These are phyloP conservation scores for Immersiella caudata DNA, from an alignment of 495 filamentous ascomycete genomes.

Conservation along the genomic window DNA sequence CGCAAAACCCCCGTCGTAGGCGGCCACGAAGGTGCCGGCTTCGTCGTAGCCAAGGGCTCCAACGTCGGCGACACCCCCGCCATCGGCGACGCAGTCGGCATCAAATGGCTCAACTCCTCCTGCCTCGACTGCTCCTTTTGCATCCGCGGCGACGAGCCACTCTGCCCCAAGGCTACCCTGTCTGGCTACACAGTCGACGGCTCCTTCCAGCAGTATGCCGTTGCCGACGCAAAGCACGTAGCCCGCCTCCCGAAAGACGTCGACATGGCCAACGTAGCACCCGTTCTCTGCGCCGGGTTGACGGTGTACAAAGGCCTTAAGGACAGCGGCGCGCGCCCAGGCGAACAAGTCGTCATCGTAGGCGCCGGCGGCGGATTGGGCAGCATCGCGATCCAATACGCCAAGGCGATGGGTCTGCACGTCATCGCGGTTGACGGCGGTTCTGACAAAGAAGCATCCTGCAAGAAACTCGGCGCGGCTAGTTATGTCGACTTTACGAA, in stretches of 20 bases:
- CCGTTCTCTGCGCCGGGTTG: conserved; percentile 84
- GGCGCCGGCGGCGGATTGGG: conserved; percentile 89
- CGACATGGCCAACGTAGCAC: conserved; percentile 72
- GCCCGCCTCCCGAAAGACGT: conserved; percentile 74
- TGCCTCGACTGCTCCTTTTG: conserved; percentile 80
- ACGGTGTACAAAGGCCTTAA: conserved; percentile 94
- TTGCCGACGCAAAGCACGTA: conserved; percentile 78
- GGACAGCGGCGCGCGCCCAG: conserved; percentile 72
- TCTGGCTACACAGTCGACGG: conserved; percentile 90
- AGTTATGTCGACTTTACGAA: conserved; percentile 76
- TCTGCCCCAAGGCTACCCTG: conserved; percentile 69
- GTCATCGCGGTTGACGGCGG: conserved; percentile 78
- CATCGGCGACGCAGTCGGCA: conserved; percentile 77
- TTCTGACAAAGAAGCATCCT: conserved; percentile 72
- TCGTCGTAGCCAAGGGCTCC: conserved; percentile 75
- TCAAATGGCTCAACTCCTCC: conserved; percentile 87
- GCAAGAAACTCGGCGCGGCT: conserved; percentile 66
- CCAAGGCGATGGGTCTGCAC: conserved; percentile 85
- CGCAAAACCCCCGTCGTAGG: conserved; percentile 81
- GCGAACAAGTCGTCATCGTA: conserved; percentile 82
- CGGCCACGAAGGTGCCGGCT: conserved; percentile 87
- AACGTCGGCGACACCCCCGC: conserved; percentile 62
- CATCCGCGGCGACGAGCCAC: conserved; percentile 63
- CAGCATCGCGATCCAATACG: conserved; percentile 81
- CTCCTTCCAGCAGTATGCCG: conserved; percentile 85